A percentile compares a stretch with the other conserved stretches of the same genome.
phyloP scores from a whole-genome alignment of 805 yeast species.

The Wickerhamomyces bovis region DNA sequence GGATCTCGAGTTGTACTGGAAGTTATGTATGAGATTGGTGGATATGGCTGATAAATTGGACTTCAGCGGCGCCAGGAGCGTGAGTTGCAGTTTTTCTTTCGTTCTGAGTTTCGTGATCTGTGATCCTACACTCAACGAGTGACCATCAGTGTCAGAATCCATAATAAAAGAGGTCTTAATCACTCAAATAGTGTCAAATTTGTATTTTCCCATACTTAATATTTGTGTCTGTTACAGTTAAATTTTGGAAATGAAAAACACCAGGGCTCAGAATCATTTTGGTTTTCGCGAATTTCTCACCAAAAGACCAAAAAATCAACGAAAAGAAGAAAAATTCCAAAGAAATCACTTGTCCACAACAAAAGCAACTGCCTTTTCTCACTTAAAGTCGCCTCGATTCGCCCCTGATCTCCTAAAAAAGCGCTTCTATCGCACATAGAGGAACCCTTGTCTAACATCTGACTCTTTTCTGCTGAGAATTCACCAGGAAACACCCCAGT shows the following conservation, averaged over 20 bases:
- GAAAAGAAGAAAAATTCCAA: background rate
- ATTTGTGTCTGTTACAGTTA: background rate
- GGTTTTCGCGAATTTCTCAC: background rate
- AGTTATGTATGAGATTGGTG: constrained; percentile 5
- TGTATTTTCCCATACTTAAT: background rate
- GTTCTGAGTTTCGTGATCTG: background rate
- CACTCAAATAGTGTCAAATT: background rate
- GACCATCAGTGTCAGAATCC: background rate
- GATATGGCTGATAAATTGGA: constrained; percentile 12
- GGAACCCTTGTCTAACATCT: background rate
- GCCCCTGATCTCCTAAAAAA: too few species aligned
- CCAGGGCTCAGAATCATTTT: background rate
- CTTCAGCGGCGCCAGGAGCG: constrained; percentile 9
- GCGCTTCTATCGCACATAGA: background rate
- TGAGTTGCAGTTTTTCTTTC: background rate
- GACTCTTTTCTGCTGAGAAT: background rate
- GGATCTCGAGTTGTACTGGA: constrained; percentile 9
- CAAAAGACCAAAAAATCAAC: background rate
- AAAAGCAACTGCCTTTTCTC: background rate
- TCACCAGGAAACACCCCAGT: background rate
- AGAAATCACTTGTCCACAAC: background rate
- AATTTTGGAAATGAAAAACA: background rate
- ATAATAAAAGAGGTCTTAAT: background rate
- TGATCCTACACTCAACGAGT: background rate
- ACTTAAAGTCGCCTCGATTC: background rate